Conservation (phyloP, 768 basidiomycete genomes). For the Hebeloma cylindrosporum region DNA sequence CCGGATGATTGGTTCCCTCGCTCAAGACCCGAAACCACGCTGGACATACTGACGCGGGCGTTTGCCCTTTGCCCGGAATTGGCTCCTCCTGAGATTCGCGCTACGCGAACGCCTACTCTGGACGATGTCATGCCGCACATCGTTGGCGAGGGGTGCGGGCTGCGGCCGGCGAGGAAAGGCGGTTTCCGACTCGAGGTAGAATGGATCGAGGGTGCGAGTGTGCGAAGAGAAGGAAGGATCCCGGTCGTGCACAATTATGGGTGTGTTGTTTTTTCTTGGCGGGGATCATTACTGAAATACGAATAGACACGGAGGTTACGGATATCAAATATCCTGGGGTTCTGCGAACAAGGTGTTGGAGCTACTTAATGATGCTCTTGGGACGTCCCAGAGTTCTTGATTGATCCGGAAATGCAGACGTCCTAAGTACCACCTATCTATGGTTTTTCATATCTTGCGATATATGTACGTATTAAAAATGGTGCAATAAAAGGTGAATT, state of each 20-base stretch:
- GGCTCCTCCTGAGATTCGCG: constrained; percentile 53
- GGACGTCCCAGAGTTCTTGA: too few species aligned
- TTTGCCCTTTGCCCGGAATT: constrained; percentile 57
- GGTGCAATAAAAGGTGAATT: too few species aligned
- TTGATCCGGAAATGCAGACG: too few species aligned
- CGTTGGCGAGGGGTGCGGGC: constrained; percentile 54
- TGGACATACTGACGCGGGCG: constrained; percentile 53
- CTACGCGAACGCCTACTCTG: constrained; percentile 42
- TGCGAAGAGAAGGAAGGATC: constrained; percentile 13
- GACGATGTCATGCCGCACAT: constrained; percentile 50
- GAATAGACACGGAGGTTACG: constrained; percentile 60
- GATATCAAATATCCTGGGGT: constrained; percentile 69
- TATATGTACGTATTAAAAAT: too few species aligned
- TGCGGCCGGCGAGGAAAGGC: constrained; percentile 67
- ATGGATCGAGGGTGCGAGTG: constrained; percentile 18
- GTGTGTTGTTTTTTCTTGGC: constrained; percentile 32
- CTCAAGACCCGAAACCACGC: constrained; percentile 62
- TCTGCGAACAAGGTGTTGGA: constrained; percentile 49
- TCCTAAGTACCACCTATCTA: too few species aligned
- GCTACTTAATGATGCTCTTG: constrained; percentile 19
- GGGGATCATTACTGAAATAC: not conserved
- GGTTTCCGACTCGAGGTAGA: constrained; percentile 52
- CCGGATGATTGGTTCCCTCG: constrained; percentile 69
- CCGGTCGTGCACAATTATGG: constrained; percentile 47
- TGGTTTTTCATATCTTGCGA: too few species aligned